Percentiles rank a stretch among this genome's conserved stretches.
Evolutionary conservation across 192 early-diverging fungal species (phyloP).

Genomic region (Linderina pennispora): DNA sequence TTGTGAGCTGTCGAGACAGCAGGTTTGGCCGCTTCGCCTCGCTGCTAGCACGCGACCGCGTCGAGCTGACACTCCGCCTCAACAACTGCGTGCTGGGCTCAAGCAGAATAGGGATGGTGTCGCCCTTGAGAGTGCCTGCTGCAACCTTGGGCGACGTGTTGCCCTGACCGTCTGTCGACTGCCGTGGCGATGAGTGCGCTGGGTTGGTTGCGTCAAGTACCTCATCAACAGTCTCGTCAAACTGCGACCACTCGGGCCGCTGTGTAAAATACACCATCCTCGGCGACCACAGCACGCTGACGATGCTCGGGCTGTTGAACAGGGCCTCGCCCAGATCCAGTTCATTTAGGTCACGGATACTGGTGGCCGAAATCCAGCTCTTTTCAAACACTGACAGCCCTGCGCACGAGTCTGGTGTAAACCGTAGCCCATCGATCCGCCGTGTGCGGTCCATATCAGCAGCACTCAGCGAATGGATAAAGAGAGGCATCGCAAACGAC

Average conservation of each 20-base stretch:
- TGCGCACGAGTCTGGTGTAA: slow-evolving; percentile 15
- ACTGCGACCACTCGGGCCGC: slow-evolving; percentile 27
- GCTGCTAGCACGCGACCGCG: slow-evolving; percentile 24
- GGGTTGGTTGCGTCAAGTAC: slow-evolving; percentile 8
- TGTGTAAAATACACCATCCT: slow-evolving; percentile 50
- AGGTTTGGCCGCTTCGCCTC: slow-evolving; percentile 13
- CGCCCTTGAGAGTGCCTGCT: no score
- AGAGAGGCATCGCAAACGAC: slow-evolving; percentile 39
- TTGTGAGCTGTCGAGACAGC: neutral
- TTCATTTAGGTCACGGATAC: slow-evolving; percentile 40
- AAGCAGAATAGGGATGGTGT: neutral
- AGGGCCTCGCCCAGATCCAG: slow-evolving; percentile 31
- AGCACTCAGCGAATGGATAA: slow-evolving; percentile 12
- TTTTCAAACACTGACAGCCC: slow-evolving; percentile 14
- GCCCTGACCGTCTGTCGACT: no score
- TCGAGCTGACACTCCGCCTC: slow-evolving; percentile 22
- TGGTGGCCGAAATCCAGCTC: slow-evolving; percentile 31
- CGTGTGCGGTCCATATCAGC: slow-evolving; percentile 1
- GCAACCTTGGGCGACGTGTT: neutral
- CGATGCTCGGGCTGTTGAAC: slow-evolving; percentile 35
- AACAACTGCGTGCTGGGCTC: slow-evolving; percentile 1
- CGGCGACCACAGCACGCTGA: slow-evolving; percentile 44
- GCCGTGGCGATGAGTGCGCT: no score
- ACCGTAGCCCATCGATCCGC: slow-evolving; percentile 20
- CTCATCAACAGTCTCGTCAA: slow-evolving; percentile 13